phyloP scores from a whole-genome alignment of 805 yeast species.

The Kluyveromyces aestuarii region DNA sequence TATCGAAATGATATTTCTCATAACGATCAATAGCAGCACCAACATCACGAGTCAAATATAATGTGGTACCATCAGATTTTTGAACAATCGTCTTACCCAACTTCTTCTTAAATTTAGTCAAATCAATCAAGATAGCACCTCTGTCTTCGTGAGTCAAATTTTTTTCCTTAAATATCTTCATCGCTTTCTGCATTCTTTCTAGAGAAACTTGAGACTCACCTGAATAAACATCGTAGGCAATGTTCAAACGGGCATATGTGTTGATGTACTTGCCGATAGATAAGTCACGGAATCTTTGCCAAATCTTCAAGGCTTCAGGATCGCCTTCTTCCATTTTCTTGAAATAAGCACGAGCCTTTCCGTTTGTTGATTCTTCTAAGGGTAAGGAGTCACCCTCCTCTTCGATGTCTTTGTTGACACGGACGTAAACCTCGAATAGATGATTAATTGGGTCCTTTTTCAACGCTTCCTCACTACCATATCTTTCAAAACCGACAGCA shows the following conservation, averaged over 20 bases:
- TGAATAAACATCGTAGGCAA: conserved; percentile 77
- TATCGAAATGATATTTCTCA: conserved; percentile 76
- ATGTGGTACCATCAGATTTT: conserved; percentile 91
- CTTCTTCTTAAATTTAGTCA: conserved; percentile 78
- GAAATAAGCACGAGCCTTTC: conserved; percentile 80
- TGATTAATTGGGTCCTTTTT: conserved; percentile 83
- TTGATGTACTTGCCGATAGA: conserved; percentile 78
- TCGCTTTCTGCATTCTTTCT: conserved; percentile 58
- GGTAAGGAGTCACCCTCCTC: conserved; percentile 41
- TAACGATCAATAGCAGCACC: conserved; percentile 94
- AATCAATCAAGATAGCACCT: conserved; percentile 85
- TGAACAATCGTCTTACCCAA: conserved; percentile 88
- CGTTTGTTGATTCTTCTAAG: conserved; percentile 50
- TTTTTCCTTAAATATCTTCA: conserved; percentile 52
- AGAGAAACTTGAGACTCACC: conserved; percentile 93
- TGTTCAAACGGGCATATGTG: conserved; percentile 89
- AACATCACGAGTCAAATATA: conserved; percentile 90
- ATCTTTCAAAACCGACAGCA: conserved; percentile 84
- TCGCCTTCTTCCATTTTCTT: conserved; percentile 92
- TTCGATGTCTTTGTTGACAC: conserved; percentile 68
- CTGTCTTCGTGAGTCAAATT: conserved; percentile 73
- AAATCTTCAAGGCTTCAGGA: conserved; percentile 59
- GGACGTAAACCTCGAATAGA: conserved; percentile 88
- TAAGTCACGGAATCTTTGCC: conserved; percentile 86
- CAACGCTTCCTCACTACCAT: conserved; percentile 71